A percentile compares a stretch with the other conserved stretches of the same genome.
Evolutionary conservation across 257 asterid species (phyloP).

Genomic region (Ilex aquifolium): DNA sequence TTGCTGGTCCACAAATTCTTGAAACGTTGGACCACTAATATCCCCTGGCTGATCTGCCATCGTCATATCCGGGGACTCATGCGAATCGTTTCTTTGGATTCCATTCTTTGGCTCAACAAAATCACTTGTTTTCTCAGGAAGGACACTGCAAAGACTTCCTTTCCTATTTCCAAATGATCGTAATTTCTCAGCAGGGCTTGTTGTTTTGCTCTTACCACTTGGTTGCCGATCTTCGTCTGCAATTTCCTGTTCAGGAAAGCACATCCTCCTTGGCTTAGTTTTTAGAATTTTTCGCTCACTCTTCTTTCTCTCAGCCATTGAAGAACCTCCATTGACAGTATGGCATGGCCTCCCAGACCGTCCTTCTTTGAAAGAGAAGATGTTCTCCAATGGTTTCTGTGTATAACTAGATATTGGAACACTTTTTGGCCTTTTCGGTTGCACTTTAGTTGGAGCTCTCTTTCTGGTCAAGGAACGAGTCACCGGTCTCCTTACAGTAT

Average conservation of each 20-base stretch:
- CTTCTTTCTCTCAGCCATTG: constrained; percentile 35
- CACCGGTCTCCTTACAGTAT: constrained; percentile 34
- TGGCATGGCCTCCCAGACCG: constrained; percentile 29
- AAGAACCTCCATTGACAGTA: constrained; percentile 34
- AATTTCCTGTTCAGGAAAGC: constrained; percentile 20
- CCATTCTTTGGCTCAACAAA: constrained; percentile 29
- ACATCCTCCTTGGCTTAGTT: constrained; percentile 25
- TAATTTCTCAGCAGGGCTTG: constrained; percentile 31
- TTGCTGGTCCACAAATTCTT: constrained; percentile 22
- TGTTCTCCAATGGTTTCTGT: constrained; percentile 18
- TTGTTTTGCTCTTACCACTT: constrained; percentile 26
- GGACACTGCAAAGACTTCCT: constrained; percentile 22
- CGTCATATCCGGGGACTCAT: constrained; percentile 22
- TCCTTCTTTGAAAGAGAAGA: constrained; percentile 32
- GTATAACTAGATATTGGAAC: constrained; percentile 12
- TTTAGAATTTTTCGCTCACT: constrained; percentile 28
- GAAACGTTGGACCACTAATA: constrained; percentile 28
- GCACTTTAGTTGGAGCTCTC: constrained; percentile 36
- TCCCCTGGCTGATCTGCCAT: constrained; percentile 30
- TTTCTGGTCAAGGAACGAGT: constrained; percentile 45
- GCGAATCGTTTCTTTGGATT: constrained; percentile 22
- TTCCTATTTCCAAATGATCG: constrained; percentile 22
- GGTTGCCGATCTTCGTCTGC: constrained; percentile 32
- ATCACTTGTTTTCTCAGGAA: constrained; percentile 26
- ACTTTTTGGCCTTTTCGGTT: constrained; percentile 22